Conservation (phyloP, 805 yeast genomes). For the Blastobotrys attinorum region DNA sequence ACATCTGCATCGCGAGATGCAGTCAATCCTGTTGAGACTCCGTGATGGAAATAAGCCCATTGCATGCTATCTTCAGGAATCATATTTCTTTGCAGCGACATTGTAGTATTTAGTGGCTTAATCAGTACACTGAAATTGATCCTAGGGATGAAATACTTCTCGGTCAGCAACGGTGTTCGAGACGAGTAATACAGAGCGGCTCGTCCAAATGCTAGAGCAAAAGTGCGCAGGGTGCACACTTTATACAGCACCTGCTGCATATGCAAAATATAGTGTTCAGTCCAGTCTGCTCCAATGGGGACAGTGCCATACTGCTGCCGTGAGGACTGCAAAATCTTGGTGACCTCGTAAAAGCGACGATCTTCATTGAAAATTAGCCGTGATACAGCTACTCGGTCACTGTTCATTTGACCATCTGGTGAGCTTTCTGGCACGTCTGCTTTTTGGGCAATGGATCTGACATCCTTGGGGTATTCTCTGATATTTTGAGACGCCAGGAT, state of each 20-base stretch:
- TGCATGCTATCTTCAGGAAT: conserved; percentile 43
- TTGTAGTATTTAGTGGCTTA: conserved; percentile 57
- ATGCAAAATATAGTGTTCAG: conserved; percentile 50
- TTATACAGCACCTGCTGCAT: conserved; percentile 51
- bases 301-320: conserved; percentile 44
- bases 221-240: conserved; percentile 59
- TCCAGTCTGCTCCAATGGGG: conserved; percentile 32
- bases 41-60: conserved; percentile 92
- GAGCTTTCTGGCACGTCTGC: conserved; percentile 43
- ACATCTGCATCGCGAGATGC: conserved; percentile 65
- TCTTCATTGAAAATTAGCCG: conserved; percentile 69
- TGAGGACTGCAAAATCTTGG: conserved; percentile 63
- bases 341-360: conserved; percentile 69
- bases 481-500: neutral
- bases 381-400: conserved; percentile 60
- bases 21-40: conserved; percentile 78
- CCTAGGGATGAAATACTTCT: conserved; percentile 70
- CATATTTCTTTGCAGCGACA: conserved; percentile 48
- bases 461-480: conserved; percentile 25
- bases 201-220: conserved; percentile 70
- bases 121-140: conserved; percentile 62
- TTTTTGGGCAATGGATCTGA: conserved; percentile 34
- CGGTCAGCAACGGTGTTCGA: conserved; percentile 73
- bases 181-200: conserved; percentile 65
- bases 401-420: conserved; percentile 66